Conservation (phyloP, 208 protist species). For the Crithidia expoeki region DNA sequence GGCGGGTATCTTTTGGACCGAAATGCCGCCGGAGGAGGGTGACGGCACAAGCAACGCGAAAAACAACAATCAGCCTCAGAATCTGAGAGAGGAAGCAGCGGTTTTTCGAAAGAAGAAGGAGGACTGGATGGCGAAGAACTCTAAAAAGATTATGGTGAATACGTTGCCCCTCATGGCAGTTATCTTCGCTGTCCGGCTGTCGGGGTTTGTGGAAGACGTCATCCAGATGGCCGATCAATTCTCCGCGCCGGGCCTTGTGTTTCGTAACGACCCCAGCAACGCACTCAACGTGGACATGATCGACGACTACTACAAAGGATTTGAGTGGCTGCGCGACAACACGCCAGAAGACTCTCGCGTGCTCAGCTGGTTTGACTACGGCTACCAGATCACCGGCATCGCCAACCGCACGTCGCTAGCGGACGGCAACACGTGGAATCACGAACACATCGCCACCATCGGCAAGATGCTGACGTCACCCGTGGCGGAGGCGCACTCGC, state of each 20-base stretch:
- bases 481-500: conserved; percentile 90
- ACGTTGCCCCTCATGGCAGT: conserved; percentile 4
- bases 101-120: not conserved
- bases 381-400: conserved; percentile 98
- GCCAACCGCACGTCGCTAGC: conserved; percentile 96
- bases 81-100: not conserved
- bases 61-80: too few species aligned
- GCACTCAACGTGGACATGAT: conserved; percentile 43
- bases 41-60: not conserved
- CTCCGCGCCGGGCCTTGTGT: not conserved
- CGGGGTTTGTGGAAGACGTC: conserved; percentile 1
- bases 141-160: not conserved
- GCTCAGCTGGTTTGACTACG: conserved; percentile 99
- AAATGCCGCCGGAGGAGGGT: not conserved
- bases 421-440: conserved; percentile 99
- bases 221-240: not conserved
- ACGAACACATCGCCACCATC: conserved; percentile 98
- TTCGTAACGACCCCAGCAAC: conserved; percentile 27
- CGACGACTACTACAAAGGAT: conserved; percentile 97
- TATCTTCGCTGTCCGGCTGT: not conserved
- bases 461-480: conserved; percentile 87
- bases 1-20: not conserved
- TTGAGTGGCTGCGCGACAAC: conserved; percentile 96
- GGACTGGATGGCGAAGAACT: conserved; percentile 10
- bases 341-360: conserved; percentile 94